These are phyloP conservation scores for Fistulinella prunicolor DNA, from an alignment of 768 basidiomycete genomes.

Conservation along the genomic window DNA sequence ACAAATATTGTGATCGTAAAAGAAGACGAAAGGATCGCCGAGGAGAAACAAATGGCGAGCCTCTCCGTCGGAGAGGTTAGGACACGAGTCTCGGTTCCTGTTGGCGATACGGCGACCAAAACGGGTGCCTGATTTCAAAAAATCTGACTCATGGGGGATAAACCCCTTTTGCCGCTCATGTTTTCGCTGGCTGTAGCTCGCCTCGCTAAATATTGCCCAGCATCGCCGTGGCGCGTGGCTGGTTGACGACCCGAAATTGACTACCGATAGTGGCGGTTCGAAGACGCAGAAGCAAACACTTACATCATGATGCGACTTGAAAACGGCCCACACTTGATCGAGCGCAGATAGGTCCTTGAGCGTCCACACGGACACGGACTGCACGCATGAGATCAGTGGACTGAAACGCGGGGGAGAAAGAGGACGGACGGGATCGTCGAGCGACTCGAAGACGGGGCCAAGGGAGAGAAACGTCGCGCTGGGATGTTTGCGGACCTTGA, in stretches of 20 bases:
- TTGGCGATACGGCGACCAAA: constrained; percentile 6
- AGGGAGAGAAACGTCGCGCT: constrained; percentile 23
- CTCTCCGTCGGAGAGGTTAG: background rate
- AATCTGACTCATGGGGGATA: constrained; percentile 18
- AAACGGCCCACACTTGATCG: constrained; percentile 54
- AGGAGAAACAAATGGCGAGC: constrained; percentile 10
- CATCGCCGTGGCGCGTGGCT: constrained; percentile 5
- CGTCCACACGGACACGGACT: constrained; percentile 50
- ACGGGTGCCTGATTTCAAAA: constrained; percentile 20
- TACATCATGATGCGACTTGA: constrained; percentile 61
- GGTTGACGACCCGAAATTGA: background rate
- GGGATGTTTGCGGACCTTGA: constrained; percentile 26
- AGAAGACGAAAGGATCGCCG: constrained; percentile 19
- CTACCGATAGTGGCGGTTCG: background rate
- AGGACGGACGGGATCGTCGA: constrained; percentile 19
- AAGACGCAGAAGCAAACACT: constrained; percentile 20
- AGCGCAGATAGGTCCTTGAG: constrained; percentile 34
- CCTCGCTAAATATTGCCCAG: background rate
- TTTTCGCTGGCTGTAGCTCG: background rate
- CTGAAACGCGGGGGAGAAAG: background rate
- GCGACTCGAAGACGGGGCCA: constrained; percentile 24
- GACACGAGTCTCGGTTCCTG: constrained; percentile 1
- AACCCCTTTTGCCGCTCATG: constrained; percentile 3
- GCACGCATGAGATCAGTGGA: background rate
- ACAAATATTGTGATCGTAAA: constrained; percentile 11